Base-by-base conservation (phyloP, 1,139 yeast genomes). In the Debaryomycetaceae sp. region DNA sequence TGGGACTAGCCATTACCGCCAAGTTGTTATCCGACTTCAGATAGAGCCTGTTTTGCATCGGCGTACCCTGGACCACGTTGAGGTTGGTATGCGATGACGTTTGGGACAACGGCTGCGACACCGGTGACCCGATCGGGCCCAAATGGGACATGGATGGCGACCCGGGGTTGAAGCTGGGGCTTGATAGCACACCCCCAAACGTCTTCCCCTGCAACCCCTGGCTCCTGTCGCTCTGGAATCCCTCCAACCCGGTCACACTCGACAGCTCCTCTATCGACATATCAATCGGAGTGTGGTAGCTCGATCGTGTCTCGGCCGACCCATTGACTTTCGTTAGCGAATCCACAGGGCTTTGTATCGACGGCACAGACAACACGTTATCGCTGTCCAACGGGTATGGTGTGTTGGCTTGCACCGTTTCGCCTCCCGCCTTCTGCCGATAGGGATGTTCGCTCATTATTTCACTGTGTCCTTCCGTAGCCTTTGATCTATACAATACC, bases 11-110 rank as follows among this genome's bases (percentile, higher is more conserved):
- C 8, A 62, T 56, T 6, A 57, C 50, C 6, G 49, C 45, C 42
- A 63, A 56, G 46, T 66, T 66, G 41, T 53, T 63, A 43, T 69
- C 74, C 2, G 72, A 65, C 44, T 58, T 60, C 27, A 70, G 63
- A 40, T 47, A 59, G 11, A 42, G 17, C 37, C 45, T 49, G 6
- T 34, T 40, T 27, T 39, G 47, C 36, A 31, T 31, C 5, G 20
- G 23, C 17, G 41, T n/a, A 6, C 35, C 27, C 6, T 39, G 27
- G 17, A 33, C 34, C 6, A 36, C 41, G 43, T 67, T 67, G 44
- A 70, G 58, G 51, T 71, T 71, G 22, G 75, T 66, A 2, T 70
- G 67, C 6, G 75, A 69, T 1, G 76, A 69, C 6, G 72, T 62
- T 8, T 73, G 63, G 37, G 74, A 68, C 35, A 66, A 51, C 2